These are phyloP conservation scores for Eutypella sp. DNA, from an alignment of 2,329 filamentous ascomycete species.

Conservation along the genomic window DNA sequence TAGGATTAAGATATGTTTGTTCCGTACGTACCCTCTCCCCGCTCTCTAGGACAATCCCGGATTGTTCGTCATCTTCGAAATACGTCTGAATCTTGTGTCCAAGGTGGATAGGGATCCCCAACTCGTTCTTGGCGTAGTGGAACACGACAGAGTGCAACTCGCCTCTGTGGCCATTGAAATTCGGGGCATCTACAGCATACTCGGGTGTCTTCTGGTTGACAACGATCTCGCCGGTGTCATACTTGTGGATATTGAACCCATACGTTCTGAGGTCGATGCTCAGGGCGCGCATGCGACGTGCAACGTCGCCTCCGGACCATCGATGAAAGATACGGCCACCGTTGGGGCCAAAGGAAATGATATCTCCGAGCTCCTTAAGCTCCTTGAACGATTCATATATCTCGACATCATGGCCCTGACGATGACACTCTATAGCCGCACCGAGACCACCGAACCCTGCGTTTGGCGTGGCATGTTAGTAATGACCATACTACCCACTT, in stretches of 20 bases:
- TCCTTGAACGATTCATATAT: conserved; percentile 55
- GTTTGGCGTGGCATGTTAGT: conserved; percentile 5
- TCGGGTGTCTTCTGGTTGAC: conserved; percentile 47
- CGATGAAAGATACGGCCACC: conserved; percentile 56
- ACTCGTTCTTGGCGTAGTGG: conserved; percentile 49
- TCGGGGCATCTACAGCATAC: conserved; percentile 41
- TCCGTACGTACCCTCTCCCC: conserved; percentile 36
- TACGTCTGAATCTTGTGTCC: conserved; percentile 47
- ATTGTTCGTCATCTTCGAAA: conserved; percentile 45
- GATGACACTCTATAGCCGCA: conserved; percentile 58
- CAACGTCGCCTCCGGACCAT: conserved; percentile 48
- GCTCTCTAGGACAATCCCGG: conserved; percentile 46
- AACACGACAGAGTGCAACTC: conserved; percentile 57
- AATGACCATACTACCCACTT: neutral
- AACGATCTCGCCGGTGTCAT: conserved; percentile 54
- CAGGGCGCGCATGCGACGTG: conserved; percentile 40
- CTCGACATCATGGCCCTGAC: conserved; percentile 54
- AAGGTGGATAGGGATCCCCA: conserved; percentile 52
- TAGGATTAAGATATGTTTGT: neutral
- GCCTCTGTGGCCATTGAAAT: conserved; percentile 56
- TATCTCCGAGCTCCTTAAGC: conserved; percentile 56
- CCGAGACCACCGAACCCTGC: conserved; percentile 57
- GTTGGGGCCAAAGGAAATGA: conserved; percentile 58
- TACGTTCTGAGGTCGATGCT: conserved; percentile 48
- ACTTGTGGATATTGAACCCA: conserved; percentile 60